Conservation (phyloP, 768 basidiomycete species). For the Mycena kentingensis region DNA sequence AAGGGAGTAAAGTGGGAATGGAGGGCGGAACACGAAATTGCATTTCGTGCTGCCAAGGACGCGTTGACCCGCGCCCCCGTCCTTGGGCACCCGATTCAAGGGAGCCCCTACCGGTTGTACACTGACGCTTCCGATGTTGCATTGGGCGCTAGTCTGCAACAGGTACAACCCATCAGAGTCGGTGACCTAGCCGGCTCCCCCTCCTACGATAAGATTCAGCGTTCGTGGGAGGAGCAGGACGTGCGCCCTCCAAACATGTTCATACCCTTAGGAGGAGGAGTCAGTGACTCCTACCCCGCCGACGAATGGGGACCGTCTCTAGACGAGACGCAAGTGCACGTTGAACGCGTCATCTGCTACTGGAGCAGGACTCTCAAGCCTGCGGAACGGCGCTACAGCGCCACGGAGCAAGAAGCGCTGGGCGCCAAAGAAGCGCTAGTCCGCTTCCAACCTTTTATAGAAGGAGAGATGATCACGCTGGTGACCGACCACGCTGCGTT, state of each 20-base stretch:
- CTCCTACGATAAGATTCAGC: constrained; percentile 2
- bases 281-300: not conserved
- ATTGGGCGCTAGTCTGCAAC: constrained; percentile 12
- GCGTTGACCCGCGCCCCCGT: constrained; percentile 27
- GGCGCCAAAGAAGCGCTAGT: too few relatives aligned
- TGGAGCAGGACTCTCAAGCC: constrained; percentile 22
- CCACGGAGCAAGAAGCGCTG: too few relatives aligned
- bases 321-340: constrained; percentile 21
- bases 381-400: not conserved
- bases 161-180: constrained; percentile 14
- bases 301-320: not conserved
- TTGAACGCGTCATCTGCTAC: constrained; percentile 29
- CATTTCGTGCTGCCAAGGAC: constrained; percentile 23
- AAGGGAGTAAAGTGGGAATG: constrained; percentile 29
- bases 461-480: not conserved
- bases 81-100: constrained; percentile 20
- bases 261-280: constrained; percentile 1
- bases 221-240: constrained; percentile 4
- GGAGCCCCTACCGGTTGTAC: constrained; percentile 21
- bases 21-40: constrained; percentile 20
- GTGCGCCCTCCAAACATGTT: constrained; percentile 21
- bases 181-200: constrained; percentile 13
- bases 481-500: constrained; percentile 15
- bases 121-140: constrained; percentile 3
- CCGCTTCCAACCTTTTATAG: too few relatives aligned